Evolutionary conservation across 352 stramenopile genomes (phyloP), one percentile per base, ranked within the genome.

Genomic region (Phytophthora meadii): DNA sequence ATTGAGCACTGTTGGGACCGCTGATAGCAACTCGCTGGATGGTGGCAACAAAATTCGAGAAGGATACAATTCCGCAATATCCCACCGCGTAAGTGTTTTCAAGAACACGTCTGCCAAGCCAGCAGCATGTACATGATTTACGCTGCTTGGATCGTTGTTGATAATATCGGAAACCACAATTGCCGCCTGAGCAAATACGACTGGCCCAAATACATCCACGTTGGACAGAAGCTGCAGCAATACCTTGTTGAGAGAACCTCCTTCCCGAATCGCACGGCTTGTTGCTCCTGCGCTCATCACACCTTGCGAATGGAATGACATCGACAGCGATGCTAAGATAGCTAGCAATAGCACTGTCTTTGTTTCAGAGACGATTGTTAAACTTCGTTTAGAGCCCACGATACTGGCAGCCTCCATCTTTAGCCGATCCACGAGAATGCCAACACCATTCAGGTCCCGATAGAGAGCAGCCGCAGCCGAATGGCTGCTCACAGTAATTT

Each of bases 121-220:
- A 22, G 82, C 89, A 53, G 88, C 76, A 68, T 98, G 94, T 6
- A 99, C 89, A 72, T 98, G 84, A 73, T 98, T 92, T 40, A 99
- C 92, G 68, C 97, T 94, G 62, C 80, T 98, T 70, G 80, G 97
- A 77, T 99, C 96, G 40, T 96, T 97, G 79, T 99, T 99, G 78
- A 98, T 97, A n/a, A 99, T 84, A 78, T 99, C 96, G 9, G 89
- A 93, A 30, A 99, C 79, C 32, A 99, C 79, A 19, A 97, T 97
- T 4, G 87, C 77, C 10, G 94, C 77, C 54, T 99, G 87, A 22
- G 95, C 90, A 52, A 97, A 97, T 32, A 99, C 68, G n/a, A 96
- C 83, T 3, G 96, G 91, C 12, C 97, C 96, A 64, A 98, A 99
- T 4, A 81, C 68, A 59, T 97, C 81, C 39, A 98, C 79, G 74